phyloP scores from a whole-genome alignment of 768 basidiomycete genomes.

The Suillus clintonianus region DNA sequence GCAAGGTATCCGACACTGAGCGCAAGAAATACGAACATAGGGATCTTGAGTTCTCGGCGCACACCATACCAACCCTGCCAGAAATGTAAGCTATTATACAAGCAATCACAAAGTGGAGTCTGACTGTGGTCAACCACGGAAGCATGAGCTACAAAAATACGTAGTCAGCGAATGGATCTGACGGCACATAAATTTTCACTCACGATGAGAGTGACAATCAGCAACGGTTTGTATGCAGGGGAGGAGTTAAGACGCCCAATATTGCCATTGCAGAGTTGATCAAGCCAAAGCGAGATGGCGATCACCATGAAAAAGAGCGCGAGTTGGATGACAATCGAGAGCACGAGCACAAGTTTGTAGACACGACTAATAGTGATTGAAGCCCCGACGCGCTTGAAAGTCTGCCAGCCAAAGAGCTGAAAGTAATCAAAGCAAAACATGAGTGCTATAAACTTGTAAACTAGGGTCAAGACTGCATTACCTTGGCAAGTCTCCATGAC shows the following conservation, averaged over 20 bases:
- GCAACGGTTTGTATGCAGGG: slow-evolving; percentile 54
- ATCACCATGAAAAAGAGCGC: slow-evolving; percentile 75
- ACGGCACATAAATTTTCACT: slow-evolving; percentile 27
- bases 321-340: slow-evolving; percentile 77
- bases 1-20: slow-evolving; percentile 62
- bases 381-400: slow-evolving; percentile 84
- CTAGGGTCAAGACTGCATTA: slow-evolving; percentile 25
- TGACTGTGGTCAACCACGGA: slow-evolving; percentile 68
- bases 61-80: slow-evolving; percentile 74
- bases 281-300: slow-evolving; percentile 74
- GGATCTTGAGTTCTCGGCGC: slow-evolving; percentile 60
- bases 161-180: slow-evolving; percentile 3
- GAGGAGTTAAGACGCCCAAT: slow-evolving; percentile 56
- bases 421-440: not conserved
- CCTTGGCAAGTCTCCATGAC: slow-evolving; percentile 77
- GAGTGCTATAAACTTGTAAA: not conserved
- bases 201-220: slow-evolving; percentile 61
- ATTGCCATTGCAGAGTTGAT: slow-evolving; percentile 68
- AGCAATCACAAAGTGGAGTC: slow-evolving; percentile 12
- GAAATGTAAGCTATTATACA: not conserved
- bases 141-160: slow-evolving; percentile 51
- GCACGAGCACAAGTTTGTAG: slow-evolving; percentile 69
- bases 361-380: slow-evolving; percentile 70
- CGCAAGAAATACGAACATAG: slow-evolving; percentile 64
- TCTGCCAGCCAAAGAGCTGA: slow-evolving; percentile 82